Evolutionary conservation across 2,329 filamentous ascomycete species (phyloP), one percentile per base, ranked within the genome.

Genomic region (Talaromyces pinophilus): DNA sequence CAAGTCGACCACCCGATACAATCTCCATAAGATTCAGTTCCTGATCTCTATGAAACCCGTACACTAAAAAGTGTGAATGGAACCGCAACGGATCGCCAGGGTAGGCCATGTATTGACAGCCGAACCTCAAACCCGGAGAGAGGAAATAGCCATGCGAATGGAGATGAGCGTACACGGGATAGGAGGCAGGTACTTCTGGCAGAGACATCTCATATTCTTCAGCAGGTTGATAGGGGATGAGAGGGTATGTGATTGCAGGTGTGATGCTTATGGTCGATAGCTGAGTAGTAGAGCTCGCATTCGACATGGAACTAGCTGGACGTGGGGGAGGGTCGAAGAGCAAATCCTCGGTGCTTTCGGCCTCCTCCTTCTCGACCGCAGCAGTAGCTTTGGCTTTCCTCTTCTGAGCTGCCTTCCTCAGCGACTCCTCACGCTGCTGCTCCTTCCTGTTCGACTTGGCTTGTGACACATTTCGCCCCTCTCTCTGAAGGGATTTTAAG

Each of bases 81-180:
- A 96, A 99, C 11, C 95, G 89, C 62, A 99, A 83, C 0, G 95
- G 93, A 76, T 99, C 95, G 55, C 95, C 95, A 0, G 95, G 95
- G 73, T 99, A 99, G 5, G 96, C 92, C 71, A 93, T 92, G 79
- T 96, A 97, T 74, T 95, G 88, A 72, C 93, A 96, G 30, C 95
- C 95, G 74, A 99, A 99, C 30, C 95, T 91, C 62, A 99, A 84
- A 8, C 95, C 95, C 1, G 95, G 95, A 64, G 93, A 93, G 74
- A 95, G 88, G 80, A 90, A 98, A 80, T 94, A 97, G 60, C 90
- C 91, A 19, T 86, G 83, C 7, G 85, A 83, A 74, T 97, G 92
- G 30, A 99, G 82, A 75, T 95, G 89, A 42, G 87, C 87, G 79
- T 92, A 97, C 25, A 98, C 82, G 2, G 92, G 88, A 71, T 92